Conservation (phyloP, 768 basidiomycete species). For the Tricholoma hemisulphureum region DNA sequence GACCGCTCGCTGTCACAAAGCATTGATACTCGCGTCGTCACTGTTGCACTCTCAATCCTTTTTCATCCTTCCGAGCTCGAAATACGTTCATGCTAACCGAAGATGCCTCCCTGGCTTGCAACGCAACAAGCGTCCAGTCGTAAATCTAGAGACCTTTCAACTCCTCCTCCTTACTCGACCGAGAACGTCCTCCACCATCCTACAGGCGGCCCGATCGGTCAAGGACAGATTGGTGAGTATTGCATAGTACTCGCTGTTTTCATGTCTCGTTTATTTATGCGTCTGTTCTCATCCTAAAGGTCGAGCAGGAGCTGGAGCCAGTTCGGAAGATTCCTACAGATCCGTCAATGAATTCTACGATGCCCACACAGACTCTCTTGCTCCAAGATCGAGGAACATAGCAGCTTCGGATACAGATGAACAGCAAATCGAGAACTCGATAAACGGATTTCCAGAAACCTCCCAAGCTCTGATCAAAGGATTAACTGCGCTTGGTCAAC, state of each 20-base stretch:
- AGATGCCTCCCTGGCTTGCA: constrained; percentile 1
- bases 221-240: not conserved
- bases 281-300: not conserved
- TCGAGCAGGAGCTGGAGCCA: constrained; percentile 2
- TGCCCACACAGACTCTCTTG: constrained; percentile 14
- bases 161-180: not conserved
- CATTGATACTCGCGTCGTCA: too few species aligned
- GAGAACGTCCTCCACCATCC: not conserved
- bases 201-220: not conserved
- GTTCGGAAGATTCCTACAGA: constrained; percentile 8
- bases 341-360: constrained; percentile 25
- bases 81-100: not conserved
- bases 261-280: not conserved
- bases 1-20: too few species aligned
- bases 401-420: constrained; percentile 9
- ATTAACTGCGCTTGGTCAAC: constrained; percentile 31
- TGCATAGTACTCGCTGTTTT: not conserved
- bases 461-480: constrained; percentile 31
- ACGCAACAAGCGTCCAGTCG: not conserved
- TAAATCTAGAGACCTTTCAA: not conserved
- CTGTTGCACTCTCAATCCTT: not conserved
- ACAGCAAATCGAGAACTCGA: constrained; percentile 27
- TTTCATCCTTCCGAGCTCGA: not conserved
- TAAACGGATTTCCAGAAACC: constrained; percentile 30
- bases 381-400: constrained; percentile 13